Conservation (phyloP, 177 flowering plant species). For the Tripterygium wilfordii region DNA sequence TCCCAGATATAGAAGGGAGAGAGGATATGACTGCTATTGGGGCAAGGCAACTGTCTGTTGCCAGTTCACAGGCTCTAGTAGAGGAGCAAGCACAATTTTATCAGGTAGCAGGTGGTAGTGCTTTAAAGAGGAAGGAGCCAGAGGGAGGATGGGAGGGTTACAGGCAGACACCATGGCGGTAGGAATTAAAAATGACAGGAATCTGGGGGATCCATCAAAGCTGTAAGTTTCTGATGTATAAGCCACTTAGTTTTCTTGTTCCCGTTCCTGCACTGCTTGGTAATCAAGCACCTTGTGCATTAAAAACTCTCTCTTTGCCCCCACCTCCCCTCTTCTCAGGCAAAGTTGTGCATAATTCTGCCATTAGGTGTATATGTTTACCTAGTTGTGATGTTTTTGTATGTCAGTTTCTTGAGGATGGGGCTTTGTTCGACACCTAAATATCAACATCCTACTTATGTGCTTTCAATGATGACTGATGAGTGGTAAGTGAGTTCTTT, state of each 20-base stretch:
- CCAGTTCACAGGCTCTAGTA: slow-evolving; percentile 39
- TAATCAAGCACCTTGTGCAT: too few species aligned
- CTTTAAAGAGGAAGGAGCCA: slow-evolving; percentile 75
- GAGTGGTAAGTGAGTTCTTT: slow-evolving; percentile 38
- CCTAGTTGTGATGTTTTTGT: background rate
- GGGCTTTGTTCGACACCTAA: slow-evolving; percentile 11
- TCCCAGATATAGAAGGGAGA: slow-evolving; percentile 55
- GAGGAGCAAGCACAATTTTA: slow-evolving; percentile 63
- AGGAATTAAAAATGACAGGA: slow-evolving; percentile 17
- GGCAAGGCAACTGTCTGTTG: slow-evolving; percentile 43
- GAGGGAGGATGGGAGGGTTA: slow-evolving; percentile 85
- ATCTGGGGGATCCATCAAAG: slow-evolving; percentile 7
- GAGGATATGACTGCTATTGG: slow-evolving; percentile 43
- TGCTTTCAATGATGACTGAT: slow-evolving; percentile 28
- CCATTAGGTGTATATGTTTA: too few species aligned
- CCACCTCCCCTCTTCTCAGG: too few species aligned
- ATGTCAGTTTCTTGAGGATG: slow-evolving; percentile 21
- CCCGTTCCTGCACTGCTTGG: too few species aligned
- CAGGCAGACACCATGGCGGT: slow-evolving; percentile 76
- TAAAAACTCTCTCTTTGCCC: too few species aligned
- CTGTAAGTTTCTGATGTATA: slow-evolving; percentile 2
- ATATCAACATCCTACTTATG: slow-evolving; percentile 14
- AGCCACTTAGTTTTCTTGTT: too few species aligned
- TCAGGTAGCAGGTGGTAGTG: slow-evolving; percentile 38
- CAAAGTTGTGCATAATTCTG: too few species aligned